These are phyloP conservation scores for Nicotiana undulata DNA, from an alignment of 257 asterid species.

Conservation along the genomic window DNA sequence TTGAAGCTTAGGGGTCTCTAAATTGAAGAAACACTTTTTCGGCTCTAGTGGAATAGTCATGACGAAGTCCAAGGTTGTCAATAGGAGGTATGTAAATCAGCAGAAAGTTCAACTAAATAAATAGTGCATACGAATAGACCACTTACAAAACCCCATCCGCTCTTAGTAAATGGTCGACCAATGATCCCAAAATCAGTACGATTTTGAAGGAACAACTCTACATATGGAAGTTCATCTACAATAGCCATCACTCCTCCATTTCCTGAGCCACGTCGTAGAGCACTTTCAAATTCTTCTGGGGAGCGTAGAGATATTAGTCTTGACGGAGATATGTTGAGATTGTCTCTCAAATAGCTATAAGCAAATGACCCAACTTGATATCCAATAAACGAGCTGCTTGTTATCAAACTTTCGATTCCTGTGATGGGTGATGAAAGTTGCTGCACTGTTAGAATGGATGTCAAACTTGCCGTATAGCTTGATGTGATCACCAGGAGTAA, in stretches of 20 bases:
- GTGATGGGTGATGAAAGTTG: conserved; percentile 42
- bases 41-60: background rate
- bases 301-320: conserved; percentile 37
- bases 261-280: conserved; percentile 21
- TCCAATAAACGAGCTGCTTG: conserved; percentile 28
- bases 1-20: background rate
- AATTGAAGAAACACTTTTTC: background rate
- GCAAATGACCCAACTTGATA: conserved; percentile 50
- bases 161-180: conserved; percentile 35
- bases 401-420: conserved; percentile 43
- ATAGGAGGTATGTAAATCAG: background rate
- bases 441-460: conserved; percentile 55
- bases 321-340: conserved; percentile 25
- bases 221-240: conserved; percentile 46
- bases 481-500: conserved; percentile 45
- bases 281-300: conserved; percentile 40
- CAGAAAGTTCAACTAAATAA: background rate
- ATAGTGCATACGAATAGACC: background rate
- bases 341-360: conserved; percentile 27
- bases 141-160: conserved; percentile 59
- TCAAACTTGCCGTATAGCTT: conserved; percentile 60
- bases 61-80: background rate
- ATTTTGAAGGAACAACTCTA: conserved; percentile 31
- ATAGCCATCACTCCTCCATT: conserved; percentile 39
- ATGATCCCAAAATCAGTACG: conserved; percentile 29